Evolutionary conservation across 2,329 filamentous ascomycete species (phyloP).

Genomic region (Sporothrix luriei): DNA sequence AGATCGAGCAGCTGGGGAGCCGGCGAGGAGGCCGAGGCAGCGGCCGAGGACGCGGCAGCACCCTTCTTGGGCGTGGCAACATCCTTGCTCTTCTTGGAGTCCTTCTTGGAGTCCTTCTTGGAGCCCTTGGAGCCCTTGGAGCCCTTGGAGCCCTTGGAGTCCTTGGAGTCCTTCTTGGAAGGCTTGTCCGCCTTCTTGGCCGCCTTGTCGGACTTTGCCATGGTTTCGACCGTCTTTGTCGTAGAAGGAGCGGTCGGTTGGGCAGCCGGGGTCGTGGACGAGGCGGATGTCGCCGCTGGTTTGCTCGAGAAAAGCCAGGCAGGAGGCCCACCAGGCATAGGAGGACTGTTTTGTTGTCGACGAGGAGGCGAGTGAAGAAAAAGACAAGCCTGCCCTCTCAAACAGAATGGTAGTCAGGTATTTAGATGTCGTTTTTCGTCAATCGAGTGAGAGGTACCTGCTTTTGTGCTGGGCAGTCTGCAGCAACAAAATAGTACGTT

Average conservation of each 20-base stretch:
- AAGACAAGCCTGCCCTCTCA: not conserved
- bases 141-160: constrained; percentile 1
- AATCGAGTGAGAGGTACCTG: not conserved
- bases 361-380: not conserved
- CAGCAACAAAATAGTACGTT: too few species aligned
- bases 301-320: constrained; percentile 37
- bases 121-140: constrained; percentile 6
- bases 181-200: constrained; percentile 33
- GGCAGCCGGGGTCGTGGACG: not conserved
- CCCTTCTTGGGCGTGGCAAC: constrained; percentile 34
- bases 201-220: constrained; percentile 34
- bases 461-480: not conserved
- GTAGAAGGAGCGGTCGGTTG: not conserved
- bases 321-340: constrained; percentile 29
- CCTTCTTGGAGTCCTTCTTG: constrained; percentile 32
- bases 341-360: not conserved
- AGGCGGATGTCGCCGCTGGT: constrained; percentile 13
- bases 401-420: not conserved
- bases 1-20: constrained; percentile 67
- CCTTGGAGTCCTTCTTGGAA: constrained; percentile 24
- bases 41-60: constrained; percentile 29
- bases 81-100: constrained; percentile 28
- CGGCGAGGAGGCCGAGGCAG: constrained; percentile 41
- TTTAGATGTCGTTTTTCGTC: not conserved
- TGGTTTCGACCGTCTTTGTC: not conserved